A percentile compares a stretch with the other conserved stretches of the same genome.
These are phyloP conservation scores for Neocatenulostroma microsporum DNA, from an alignment of 2,329 filamentous ascomycete genomes.

Conservation along the genomic window DNA sequence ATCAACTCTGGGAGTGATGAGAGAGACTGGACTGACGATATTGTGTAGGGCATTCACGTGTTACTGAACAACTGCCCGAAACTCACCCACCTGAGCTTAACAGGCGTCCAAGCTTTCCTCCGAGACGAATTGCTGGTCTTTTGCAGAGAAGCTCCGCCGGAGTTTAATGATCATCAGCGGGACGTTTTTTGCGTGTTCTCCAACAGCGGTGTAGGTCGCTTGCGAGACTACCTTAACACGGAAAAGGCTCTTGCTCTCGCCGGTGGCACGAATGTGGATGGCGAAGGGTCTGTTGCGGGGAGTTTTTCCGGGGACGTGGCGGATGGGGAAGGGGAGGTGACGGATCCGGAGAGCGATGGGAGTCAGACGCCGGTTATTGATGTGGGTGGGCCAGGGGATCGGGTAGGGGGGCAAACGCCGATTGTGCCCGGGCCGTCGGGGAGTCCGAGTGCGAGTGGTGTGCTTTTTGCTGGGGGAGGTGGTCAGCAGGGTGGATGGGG, in stretches of 20 bases:
- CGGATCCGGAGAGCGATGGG: slow-evolving; percentile 20
- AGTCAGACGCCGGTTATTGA: slow-evolving; percentile 24
- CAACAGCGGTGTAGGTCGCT: slow-evolving; percentile 67
- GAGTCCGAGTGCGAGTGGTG: slow-evolving; percentile 7
- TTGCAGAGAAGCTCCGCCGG: slow-evolving; percentile 79
- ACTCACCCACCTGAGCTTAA: slow-evolving; percentile 88
- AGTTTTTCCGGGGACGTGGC: slow-evolving; percentile 20
- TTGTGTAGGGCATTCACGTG: slow-evolving; percentile 88
- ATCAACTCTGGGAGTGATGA: no score
- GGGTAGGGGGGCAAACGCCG: slow-evolving; percentile 20
- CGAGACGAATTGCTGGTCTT: slow-evolving; percentile 75
- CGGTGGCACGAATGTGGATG: slow-evolving; percentile 12
- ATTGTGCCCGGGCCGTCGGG: slow-evolving; percentile 18
- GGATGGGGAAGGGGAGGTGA: slow-evolving; percentile 23
- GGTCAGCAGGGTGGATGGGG: no score
- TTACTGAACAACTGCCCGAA: slow-evolving; percentile 86
- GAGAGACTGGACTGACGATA: no score
- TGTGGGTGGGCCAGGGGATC: slow-evolving; percentile 21
- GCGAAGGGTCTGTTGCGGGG: slow-evolving; percentile 19
- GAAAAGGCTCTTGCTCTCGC: slow-evolving; percentile 16
- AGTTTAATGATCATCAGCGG: slow-evolving; percentile 92
- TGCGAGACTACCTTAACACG: slow-evolving; percentile 70
- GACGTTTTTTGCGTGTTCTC: slow-evolving; percentile 98
- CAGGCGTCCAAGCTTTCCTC: slow-evolving; percentile 85
- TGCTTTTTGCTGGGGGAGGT: slow-evolving; percentile 13